Percentiles rank a stretch among this genome's conserved stretches.
Conservation (phyloP, 805 yeast species). For the Barnettozyma botsteinii region DNA sequence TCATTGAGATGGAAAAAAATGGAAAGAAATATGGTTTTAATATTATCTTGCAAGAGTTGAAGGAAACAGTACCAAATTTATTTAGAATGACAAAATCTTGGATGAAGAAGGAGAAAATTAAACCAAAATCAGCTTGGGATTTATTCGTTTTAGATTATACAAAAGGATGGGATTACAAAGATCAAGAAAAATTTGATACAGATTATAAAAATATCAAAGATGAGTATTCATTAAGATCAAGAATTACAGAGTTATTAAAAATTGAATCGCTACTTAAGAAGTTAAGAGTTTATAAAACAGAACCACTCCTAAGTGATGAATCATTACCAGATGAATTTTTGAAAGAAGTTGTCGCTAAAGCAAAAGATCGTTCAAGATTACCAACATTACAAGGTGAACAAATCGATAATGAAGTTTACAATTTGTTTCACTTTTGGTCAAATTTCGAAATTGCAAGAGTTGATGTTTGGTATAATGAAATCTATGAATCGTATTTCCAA, state of each 20-base stretch:
- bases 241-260: slow-evolving; percentile 26
- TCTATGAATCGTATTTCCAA: slow-evolving; percentile 63
- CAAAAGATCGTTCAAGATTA: slow-evolving; percentile 30
- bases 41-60: slow-evolving; percentile 68
- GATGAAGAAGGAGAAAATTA: slow-evolving; percentile 41
- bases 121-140: slow-evolving; percentile 63
- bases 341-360: slow-evolving; percentile 32
- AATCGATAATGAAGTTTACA: slow-evolving; percentile 63
- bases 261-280: slow-evolving; percentile 27
- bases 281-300: slow-evolving; percentile 1
- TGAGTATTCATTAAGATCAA: slow-evolving; percentile 21
- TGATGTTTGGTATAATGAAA: slow-evolving; percentile 60
- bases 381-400: slow-evolving; percentile 42
- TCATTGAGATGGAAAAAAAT: slow-evolving; percentile 62
- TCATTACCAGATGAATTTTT: slow-evolving; percentile 29
- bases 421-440: slow-evolving; percentile 86
- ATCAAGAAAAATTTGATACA: slow-evolving; percentile 27
- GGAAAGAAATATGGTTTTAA: slow-evolving; percentile 83
- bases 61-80: slow-evolving; percentile 76
- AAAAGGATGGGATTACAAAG: slow-evolving; percentile 29
- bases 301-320: slow-evolving; percentile 10
- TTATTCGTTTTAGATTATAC: slow-evolving; percentile 45
- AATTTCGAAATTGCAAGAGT: slow-evolving; percentile 88
- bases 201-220: slow-evolving; percentile 26
- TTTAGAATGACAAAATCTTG: slow-evolving; percentile 68